phyloP scores from a whole-genome alignment of 2,329 filamentous ascomycete genomes.

The Sarocladium strictum region DNA sequence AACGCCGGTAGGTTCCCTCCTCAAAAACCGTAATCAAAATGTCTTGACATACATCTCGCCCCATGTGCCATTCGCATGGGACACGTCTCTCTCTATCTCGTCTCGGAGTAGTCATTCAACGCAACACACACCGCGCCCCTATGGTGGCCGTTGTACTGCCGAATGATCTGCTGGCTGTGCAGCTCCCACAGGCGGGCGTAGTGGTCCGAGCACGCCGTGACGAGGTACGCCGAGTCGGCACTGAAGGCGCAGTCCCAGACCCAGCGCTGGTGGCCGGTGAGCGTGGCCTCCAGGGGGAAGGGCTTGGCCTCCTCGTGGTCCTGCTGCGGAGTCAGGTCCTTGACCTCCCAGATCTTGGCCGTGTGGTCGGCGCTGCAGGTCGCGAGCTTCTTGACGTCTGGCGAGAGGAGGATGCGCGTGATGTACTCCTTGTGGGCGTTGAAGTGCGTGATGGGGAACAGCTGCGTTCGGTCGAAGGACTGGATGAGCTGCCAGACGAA shows the following conservation, averaged over 20 bases:
- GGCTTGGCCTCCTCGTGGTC: slow-evolving; percentile 40
- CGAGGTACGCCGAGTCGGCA: slow-evolving; percentile 85
- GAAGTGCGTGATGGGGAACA: slow-evolving; percentile 84
- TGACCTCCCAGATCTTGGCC: slow-evolving; percentile 91
- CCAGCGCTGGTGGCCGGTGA: slow-evolving; percentile 90
- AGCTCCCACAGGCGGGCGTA: slow-evolving; percentile 92
- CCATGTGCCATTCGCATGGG: too few species aligned
- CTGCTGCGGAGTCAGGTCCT: slow-evolving; percentile 52
- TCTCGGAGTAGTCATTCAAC: slow-evolving; percentile 75
- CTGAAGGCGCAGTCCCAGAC: slow-evolving; percentile 97
- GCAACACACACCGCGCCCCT: slow-evolving; percentile 88
- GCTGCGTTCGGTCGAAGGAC: slow-evolving; percentile 71
- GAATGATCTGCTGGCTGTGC: slow-evolving; percentile 77
- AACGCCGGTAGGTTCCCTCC: not conserved
- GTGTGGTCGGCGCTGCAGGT: slow-evolving; percentile 92
- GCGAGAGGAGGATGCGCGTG: slow-evolving; percentile 83
- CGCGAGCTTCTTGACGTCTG: slow-evolving; percentile 88
- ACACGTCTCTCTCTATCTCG: slow-evolving; percentile 21
- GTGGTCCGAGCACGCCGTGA: slow-evolving; percentile 90
- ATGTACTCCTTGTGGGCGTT: slow-evolving; percentile 89
- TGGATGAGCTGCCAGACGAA: slow-evolving; percentile 96
- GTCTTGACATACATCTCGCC: too few species aligned
- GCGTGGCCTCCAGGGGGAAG: slow-evolving; percentile 78
- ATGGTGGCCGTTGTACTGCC: slow-evolving; percentile 94
- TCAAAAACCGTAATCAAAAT: not conserved